Base-by-base conservation (phyloP, 257 asterid genomes). In the Rhazya stricta region DNA sequence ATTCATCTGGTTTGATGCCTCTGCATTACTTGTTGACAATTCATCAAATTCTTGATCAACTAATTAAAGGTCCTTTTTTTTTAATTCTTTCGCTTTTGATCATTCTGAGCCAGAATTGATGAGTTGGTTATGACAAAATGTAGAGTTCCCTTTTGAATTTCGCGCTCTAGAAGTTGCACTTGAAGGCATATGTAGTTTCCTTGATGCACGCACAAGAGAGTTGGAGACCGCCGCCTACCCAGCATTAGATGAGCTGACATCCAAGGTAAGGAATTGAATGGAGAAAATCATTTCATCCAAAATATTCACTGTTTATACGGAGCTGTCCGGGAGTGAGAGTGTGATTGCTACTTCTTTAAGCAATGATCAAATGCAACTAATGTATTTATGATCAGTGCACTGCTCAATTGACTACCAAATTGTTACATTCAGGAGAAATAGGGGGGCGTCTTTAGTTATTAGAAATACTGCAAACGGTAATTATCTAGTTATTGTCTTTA, bases 131-230 rank as follows among this genome's bases (percentile, higher is more conserved):
- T 42, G 74, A 46, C 77, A 71, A 61, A 66, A 27, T 83, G 79
- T 72, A 91, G 98, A 91, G 51, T 91, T 89, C 69, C 97, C 98
- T 0, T 94, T 90, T 78, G 95, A 94, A 69, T 91, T 94, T 73
- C 91, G 94, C 32, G 98, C 97, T n/a, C 69, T 94, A 29, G 98
- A 94, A 87, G 97, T 94, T 61, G 95, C 89, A 25, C 84, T 94
- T 76, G 97, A 94, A 88, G 96, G 93, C 39, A 81, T 94, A 25
- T 94, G 97, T 70, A 91, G 86, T 67, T 88, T 84, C 75, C 96
- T 94, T 61, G 98, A 91, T 79, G 84, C 93, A 6, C 93, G 89
- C 29, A 88, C 97, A 41, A 79, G 92, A 77, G 97, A 94, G 34
- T 79, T 91, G 82, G 98, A 94, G 86, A 82, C 86, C 76, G 91